Conservation (phyloP, 208 protist species). For the Angomonas ambiguus region DNA sequence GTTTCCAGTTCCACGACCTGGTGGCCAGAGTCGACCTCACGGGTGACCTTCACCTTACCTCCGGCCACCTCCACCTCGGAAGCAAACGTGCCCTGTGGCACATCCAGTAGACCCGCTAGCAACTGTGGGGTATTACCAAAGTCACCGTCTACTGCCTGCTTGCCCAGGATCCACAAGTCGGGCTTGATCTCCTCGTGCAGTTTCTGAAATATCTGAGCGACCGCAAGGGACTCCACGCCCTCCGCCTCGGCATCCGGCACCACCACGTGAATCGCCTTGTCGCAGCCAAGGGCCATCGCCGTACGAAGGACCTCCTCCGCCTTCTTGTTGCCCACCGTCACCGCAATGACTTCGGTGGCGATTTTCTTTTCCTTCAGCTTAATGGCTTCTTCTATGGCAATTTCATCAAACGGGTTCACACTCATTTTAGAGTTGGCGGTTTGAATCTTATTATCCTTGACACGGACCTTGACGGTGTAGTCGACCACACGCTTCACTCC, state of each 20-base stretch:
- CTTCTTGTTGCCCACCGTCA: slow-evolving; percentile 92
- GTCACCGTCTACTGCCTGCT: slow-evolving; percentile 97
- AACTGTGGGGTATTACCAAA: slow-evolving; percentile 93
- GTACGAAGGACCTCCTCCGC: slow-evolving; percentile 86
- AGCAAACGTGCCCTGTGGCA: slow-evolving; percentile 94
- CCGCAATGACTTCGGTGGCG: slow-evolving; percentile 89
- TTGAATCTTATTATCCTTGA: slow-evolving; percentile 94
- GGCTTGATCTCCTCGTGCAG: slow-evolving; percentile 85
- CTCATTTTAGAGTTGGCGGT: slow-evolving; percentile 94
- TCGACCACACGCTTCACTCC: slow-evolving; percentile 97
- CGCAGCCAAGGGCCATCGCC: slow-evolving; percentile 94
- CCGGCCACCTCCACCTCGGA: slow-evolving; percentile 79
- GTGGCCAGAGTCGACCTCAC: slow-evolving; percentile 94
- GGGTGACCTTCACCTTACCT: slow-evolving; percentile 82
- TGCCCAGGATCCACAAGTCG: slow-evolving; percentile 91
- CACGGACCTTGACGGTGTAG: slow-evolving; percentile 95
- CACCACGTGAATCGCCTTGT: slow-evolving; percentile 93
- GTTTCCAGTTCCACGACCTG: slow-evolving; percentile 85
- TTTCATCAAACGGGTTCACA: slow-evolving; percentile 97
- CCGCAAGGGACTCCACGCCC: slow-evolving; percentile 84
- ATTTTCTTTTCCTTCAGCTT: slow-evolving; percentile 92
- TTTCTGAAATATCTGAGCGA: slow-evolving; percentile 92
- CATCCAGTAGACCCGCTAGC: slow-evolving; percentile 89
- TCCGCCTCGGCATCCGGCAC: slow-evolving; percentile 56
- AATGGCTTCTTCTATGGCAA: slow-evolving; percentile 95